Conservation (phyloP, 2,329 filamentous ascomycete genomes). For the Clonostachys sp. region DNA sequence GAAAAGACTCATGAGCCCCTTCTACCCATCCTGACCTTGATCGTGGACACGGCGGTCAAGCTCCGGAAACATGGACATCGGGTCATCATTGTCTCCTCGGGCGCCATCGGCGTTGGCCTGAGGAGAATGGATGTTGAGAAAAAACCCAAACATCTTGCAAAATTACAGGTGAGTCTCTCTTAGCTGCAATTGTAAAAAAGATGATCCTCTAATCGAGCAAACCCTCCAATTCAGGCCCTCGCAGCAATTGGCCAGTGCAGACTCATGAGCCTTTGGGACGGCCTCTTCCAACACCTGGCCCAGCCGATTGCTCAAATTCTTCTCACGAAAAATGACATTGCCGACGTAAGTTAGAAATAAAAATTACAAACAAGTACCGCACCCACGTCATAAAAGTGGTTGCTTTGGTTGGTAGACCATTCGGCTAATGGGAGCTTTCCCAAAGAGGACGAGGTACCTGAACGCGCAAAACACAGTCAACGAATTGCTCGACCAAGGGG, state of each 20-base stretch:
- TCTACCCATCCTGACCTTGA: slow-evolving; percentile 82
- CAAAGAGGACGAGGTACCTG: slow-evolving; percentile 79
- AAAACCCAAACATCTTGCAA: slow-evolving; percentile 83
- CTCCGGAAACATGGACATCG: slow-evolving; percentile 87
- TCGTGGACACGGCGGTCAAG: slow-evolving; percentile 89
- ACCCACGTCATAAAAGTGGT: not conserved
- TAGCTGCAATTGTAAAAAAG: not conserved
- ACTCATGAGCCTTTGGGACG: slow-evolving; percentile 93
- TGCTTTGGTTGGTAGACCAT: not conserved
- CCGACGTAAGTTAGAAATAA: slow-evolving; percentile 59
- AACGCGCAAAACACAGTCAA: slow-evolving; percentile 95
- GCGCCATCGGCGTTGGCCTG: slow-evolving; percentile 91
- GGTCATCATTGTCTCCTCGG: slow-evolving; percentile 94
- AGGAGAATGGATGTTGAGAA: slow-evolving; percentile 84
- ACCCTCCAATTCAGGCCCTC: slow-evolving; percentile 54
- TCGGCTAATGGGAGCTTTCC: not conserved
- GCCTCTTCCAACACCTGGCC: slow-evolving; percentile 78
- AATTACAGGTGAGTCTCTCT: slow-evolving; percentile 61
- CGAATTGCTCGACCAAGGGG: slow-evolving; percentile 87
- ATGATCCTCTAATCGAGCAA: slow-evolving; percentile 1
- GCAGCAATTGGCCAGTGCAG: slow-evolving; percentile 95
- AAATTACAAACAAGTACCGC: too few species aligned
- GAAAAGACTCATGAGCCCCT: slow-evolving; percentile 92
- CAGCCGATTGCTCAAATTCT: slow-evolving; percentile 95
- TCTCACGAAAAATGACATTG: slow-evolving; percentile 92